Evolutionary conservation across 164 flowering plant genomes (phyloP).

Genomic region (Umbilicus rupestris): DNA sequence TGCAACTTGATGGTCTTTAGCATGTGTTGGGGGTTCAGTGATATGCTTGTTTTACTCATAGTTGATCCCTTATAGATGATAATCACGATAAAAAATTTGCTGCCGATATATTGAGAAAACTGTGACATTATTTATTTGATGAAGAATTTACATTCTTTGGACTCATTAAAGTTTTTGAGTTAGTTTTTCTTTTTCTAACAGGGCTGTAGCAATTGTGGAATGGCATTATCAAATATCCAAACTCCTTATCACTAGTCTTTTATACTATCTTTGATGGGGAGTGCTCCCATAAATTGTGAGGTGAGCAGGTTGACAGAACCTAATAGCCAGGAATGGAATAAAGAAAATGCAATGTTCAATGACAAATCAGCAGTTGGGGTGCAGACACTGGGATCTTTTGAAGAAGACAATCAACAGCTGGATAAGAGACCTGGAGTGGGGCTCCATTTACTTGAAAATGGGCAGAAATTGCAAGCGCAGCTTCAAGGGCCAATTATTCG

Average conservation of each 20-base stretch:
- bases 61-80: background rate
- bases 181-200: background rate
- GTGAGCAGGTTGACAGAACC: constrained; percentile 8
- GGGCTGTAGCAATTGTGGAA: background rate
- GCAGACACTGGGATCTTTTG: constrained; percentile 16
- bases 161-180: background rate
- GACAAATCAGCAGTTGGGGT: constrained; percentile 14
- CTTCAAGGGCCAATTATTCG: constrained; percentile 37
- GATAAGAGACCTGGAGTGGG: constrained; percentile 13
- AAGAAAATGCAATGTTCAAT: constrained; percentile 12
- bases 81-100: background rate
- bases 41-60: background rate
- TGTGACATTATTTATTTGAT: no score
- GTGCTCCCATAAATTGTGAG: constrained; percentile 15
- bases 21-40: background rate
- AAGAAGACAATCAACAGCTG: constrained; percentile 28
- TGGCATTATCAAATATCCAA: background rate
- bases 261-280: constrained; percentile 24
- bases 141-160: background rate
- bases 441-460: constrained; percentile 18
- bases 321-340: background rate
- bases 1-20: background rate
- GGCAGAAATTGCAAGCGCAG: constrained; percentile 26
- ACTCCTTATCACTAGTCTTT: constrained; percentile 12
- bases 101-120: no score